Evolutionary conservation across 768 basidiomycete genomes (phyloP), one percentile per base, ranked within the genome.

Genomic region (Coprinopsis cinerea): DNA sequence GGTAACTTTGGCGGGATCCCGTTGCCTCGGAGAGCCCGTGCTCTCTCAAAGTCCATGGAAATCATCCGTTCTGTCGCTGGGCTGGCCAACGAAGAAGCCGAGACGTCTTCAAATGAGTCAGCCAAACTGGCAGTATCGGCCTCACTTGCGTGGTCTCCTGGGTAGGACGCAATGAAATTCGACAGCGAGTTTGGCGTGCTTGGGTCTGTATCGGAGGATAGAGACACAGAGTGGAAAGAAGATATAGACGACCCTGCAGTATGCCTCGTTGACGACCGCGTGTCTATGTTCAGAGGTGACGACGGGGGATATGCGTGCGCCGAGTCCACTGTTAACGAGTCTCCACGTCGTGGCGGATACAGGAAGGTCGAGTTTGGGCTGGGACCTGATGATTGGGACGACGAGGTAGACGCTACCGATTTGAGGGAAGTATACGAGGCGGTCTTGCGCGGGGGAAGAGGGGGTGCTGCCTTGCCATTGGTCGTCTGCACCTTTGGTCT

Each of bases 151-250:
- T 59, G 36, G 53, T 82, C 81, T 14, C 74, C 60, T 11, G 76
- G 72, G 56, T 71, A 73, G 1, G 77, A 76, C 15, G 73, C 65
- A 25, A 72, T 70, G 60, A 68, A 66, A 48, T 72, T 67, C 39
- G 71, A 57, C 57, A 67, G 70, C 62, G 70, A 73, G 24, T 64
- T 67, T 9, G 72, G 71, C 1, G 68, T 71, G 51, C 66, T 67
- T 15, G 70, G 63, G 51, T 73, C 71, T 25, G 72, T 71, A 53
- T 83, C 82, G 5, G 83, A 85, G 1, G 87, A 89, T 15, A 90
- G 74, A 1, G 88, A 90, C 22, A 90, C 84, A 2, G 88, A 88
- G 57, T 88, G 86, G 53, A 91, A 88, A 24, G 88, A 90, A 2
- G 88, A 89, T 32, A 88, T 76, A 42, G 88, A 90, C 1, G 85